Conservation (phyloP, 345 rosid species). For the Pistacia atlantica region DNA sequence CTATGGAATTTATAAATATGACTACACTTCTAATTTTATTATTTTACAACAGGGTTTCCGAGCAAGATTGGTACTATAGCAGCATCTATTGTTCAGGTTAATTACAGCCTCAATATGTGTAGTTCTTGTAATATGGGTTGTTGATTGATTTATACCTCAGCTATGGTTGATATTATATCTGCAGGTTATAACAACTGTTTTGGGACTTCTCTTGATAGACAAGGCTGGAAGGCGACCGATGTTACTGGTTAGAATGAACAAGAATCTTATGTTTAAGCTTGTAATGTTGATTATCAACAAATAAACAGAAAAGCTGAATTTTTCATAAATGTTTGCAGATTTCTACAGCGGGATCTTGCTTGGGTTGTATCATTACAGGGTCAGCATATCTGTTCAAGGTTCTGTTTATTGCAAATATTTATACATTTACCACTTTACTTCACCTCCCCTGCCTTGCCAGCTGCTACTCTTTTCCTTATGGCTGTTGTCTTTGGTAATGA, state of each 20-base stretch:
- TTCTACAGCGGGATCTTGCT: constrained; percentile 38
- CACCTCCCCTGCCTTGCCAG: neutral
- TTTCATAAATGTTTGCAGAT: constrained; percentile 24
- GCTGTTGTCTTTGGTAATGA: constrained; percentile 9
- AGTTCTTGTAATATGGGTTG: neutral
- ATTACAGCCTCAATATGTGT: constrained; percentile 5
- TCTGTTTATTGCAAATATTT: neutral
- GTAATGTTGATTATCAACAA: neutral
- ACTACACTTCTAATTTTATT: neutral
- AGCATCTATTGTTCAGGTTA: constrained; percentile 41
- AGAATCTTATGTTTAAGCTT: neutral
- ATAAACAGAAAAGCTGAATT: neutral
- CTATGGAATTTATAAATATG: neutral
- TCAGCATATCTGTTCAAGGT: constrained; percentile 44
- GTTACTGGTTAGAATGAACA: constrained; percentile 27
- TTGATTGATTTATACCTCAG: neutral
- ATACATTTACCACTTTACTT: too few relatives aligned
- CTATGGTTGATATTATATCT: neutral
- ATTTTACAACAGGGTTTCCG: constrained; percentile 35
- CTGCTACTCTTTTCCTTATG: neutral
- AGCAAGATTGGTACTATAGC: constrained; percentile 30
- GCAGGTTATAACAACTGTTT: constrained; percentile 29
- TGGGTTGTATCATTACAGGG: constrained; percentile 39
- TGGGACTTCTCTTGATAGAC: constrained; percentile 34
- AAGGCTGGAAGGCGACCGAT: constrained; percentile 33